These are phyloP conservation scores for Podaxis sp. DNA, from an alignment of 768 basidiomycete genomes.

Conservation along the genomic window DNA sequence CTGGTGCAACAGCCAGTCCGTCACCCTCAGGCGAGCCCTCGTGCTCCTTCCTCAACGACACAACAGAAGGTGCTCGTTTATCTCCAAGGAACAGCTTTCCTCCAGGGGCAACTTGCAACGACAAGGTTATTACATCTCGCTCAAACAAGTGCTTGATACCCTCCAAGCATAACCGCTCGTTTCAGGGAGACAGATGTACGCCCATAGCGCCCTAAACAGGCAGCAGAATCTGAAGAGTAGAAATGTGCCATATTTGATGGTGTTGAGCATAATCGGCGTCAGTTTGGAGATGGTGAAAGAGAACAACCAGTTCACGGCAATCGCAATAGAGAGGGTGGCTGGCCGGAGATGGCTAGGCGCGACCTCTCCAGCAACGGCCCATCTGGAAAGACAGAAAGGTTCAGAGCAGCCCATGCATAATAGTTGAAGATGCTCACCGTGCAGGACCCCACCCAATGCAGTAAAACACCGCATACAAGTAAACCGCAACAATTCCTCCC, in stretches of 20 bases:
- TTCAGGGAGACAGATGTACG: slow-evolving; percentile 42
- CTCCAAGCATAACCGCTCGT: slow-evolving; percentile 43
- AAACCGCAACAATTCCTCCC: slow-evolving; percentile 35
- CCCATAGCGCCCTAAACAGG: slow-evolving; percentile 36
- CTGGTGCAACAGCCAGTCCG: neutral
- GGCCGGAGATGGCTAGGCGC: slow-evolving; percentile 41
- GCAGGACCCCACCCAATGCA: slow-evolving; percentile 37
- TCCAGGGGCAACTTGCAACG: slow-evolving; percentile 37
- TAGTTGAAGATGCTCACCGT: slow-evolving; percentile 21
- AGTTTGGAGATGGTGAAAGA: slow-evolving; percentile 41
- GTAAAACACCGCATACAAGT: slow-evolving; percentile 44
- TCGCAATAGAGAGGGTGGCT: slow-evolving; percentile 30
- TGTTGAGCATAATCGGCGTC: slow-evolving; percentile 31
- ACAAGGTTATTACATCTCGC: slow-evolving; percentile 27
- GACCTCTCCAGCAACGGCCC: slow-evolving; percentile 40
- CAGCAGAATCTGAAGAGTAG: slow-evolving; percentile 38
- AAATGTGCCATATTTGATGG: slow-evolving; percentile 35
- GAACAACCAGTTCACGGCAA: slow-evolving; percentile 43
- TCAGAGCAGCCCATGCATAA: neutral
- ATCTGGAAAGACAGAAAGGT: slow-evolving; percentile 14
- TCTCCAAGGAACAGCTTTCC: slow-evolving; percentile 30
- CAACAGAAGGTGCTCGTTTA: slow-evolving; percentile 21
- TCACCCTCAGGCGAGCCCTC: neutral
- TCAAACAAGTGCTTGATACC: slow-evolving; percentile 43
- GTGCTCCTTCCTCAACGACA: slow-evolving; percentile 15